Conservation (phyloP, 2,329 filamentous ascomycete species). For the Fusarium oxysporum region DNA sequence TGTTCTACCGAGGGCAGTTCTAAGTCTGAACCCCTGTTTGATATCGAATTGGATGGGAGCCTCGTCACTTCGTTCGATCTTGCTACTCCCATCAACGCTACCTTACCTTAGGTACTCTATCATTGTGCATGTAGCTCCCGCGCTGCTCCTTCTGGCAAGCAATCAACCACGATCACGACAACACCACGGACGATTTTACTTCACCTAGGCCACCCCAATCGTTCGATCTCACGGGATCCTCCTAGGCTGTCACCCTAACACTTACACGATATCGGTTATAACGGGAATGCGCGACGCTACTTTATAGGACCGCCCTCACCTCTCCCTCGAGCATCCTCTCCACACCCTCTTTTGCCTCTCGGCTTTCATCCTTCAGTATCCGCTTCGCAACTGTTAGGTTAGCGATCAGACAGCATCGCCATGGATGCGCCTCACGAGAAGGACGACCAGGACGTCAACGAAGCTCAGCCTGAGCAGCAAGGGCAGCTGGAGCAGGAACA, state of each 20-base stretch:
- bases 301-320: slow-evolving; percentile 22
- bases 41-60: slow-evolving; percentile 14
- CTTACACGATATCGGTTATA: background rate
- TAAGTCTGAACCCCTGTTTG: slow-evolving; percentile 20
- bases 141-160: slow-evolving; percentile 10
- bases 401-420: slow-evolving; percentile 21
- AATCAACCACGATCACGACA: slow-evolving; percentile 10
- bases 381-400: slow-evolving; percentile 34
- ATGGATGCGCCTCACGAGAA: slow-evolving; percentile 41
- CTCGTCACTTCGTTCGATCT: background rate
- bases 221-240: background rate
- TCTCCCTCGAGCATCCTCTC: slow-evolving; percentile 18
- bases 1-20: background rate
- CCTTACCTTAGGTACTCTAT: background rate
- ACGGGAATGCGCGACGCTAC: slow-evolving; percentile 41
- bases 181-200: background rate
- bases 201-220: background rate
- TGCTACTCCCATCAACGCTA: background rate
- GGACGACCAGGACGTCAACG: slow-evolving; percentile 17
- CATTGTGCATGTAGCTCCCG: slow-evolving; percentile 6
- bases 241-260: background rate
- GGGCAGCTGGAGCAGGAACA: background rate
- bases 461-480: slow-evolving; percentile 1
- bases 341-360: slow-evolving; percentile 8
- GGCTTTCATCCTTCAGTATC: slow-evolving; percentile 5